Base-by-base conservation (phyloP, 345 rosid genomes). In the Corchorus olitorius region DNA sequence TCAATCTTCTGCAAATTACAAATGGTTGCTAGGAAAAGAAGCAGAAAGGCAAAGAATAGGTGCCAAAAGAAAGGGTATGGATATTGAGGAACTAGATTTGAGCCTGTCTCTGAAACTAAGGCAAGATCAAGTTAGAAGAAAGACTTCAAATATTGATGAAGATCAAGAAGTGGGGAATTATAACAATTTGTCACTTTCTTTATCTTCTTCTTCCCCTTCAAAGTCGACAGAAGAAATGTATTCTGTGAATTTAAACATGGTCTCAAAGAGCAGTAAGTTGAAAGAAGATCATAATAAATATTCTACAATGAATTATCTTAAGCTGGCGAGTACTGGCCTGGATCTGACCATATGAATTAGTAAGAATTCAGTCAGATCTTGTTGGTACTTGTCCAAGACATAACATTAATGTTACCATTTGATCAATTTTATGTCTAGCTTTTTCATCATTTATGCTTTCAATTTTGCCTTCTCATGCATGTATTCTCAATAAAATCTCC, bases 321-420 rank as follows among this genome's bases (percentile, higher is more conserved):
- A 76, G 75, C 65, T 73, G 78, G 50, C 76, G 54, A 86, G 87
- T 80, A 84, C 84, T 1, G 27, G 27, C 84, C 87, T 76, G 61
- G 84, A 79, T 82, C 84, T 84, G 79, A 84, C 80, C 75, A 67
- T 65, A 79, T 84, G 86, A 84, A 82, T 81, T 74, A 13, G 39
- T 45, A 60, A 64, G 67, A 78, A 76, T 84, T 82, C 84, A 72
- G 86, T 80, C 87, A 82, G 89, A 86, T 82, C 81, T 65, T 74
- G 85, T 72, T 70, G 83, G 89, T 86, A 86, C 87, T 86, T 80
- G 87, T 67, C 63, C 77, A 80, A 66, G 82, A 70, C 13, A 34
- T 52, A 10, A 70, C 12, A 33, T 27, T 27, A 27, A 27, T 27
- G 27, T 27, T 27, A 27, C 27, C 27, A 27, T 27, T 27, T 27